Evolutionary conservation across 1,284 basidiomycete genomes (phyloP).

Genomic region (Ganoderma lingzhi): DNA sequence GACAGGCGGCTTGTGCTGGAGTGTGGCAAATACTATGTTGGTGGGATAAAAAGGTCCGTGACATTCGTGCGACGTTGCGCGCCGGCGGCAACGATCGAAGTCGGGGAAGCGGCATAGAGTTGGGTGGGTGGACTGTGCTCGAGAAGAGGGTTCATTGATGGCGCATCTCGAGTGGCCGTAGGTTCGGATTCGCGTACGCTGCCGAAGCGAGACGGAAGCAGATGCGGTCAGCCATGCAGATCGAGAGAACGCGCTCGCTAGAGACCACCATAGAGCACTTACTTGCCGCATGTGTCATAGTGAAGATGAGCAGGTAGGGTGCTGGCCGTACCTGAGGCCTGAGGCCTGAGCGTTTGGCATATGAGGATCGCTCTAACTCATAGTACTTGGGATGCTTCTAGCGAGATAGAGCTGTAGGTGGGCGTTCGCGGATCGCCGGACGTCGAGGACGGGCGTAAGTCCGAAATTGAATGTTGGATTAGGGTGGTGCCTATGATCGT

Average conservation of each 20-base stretch:
- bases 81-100: not conserved
- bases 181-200: slow-evolving; percentile 5
- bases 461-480: slow-evolving; percentile 3
- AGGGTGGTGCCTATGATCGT: not conserved
- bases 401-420: not conserved
- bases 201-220: slow-evolving; percentile 1
- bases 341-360: not conserved
- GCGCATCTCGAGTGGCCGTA: not conserved
- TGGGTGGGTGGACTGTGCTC: slow-evolving; percentile 1
- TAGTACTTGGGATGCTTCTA: not conserved
- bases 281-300: not conserved
- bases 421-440: slow-evolving; percentile 4
- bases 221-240: slow-evolving; percentile 1
- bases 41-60: not conserved
- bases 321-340: not conserved
- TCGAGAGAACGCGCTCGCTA: slow-evolving; percentile 1
- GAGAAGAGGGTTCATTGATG: slow-evolving; percentile 8
- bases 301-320: not conserved
- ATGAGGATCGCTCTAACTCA: not conserved
- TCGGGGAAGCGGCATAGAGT: slow-evolving; percentile 2
- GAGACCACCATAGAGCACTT: not conserved
- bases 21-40: not conserved
- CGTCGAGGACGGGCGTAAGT: slow-evolving; percentile 2
- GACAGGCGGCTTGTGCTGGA: not conserved
- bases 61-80: not conserved